These are phyloP conservation scores for Populus pruinosa DNA, from an alignment of 345 rosid species.

Conservation along the genomic window DNA sequence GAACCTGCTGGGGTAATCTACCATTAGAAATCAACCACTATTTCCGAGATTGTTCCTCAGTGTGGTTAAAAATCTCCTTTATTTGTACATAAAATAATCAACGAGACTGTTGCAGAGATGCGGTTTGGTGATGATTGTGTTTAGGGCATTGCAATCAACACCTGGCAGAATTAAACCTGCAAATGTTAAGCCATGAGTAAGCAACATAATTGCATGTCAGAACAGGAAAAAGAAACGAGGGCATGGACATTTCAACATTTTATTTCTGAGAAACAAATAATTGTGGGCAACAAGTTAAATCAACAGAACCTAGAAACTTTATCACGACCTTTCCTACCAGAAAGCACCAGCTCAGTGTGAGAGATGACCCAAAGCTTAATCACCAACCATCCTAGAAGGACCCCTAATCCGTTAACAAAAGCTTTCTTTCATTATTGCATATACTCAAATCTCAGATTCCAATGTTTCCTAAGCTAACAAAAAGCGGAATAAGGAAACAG, in stretches of 20 bases:
- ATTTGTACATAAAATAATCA: conserved; percentile 1
- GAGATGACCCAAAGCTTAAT: background rate
- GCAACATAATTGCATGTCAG: background rate
- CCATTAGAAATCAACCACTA: background rate
- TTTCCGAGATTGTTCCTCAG: background rate
- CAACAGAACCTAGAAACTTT: background rate
- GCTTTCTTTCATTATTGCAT: background rate
- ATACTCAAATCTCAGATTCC: background rate
- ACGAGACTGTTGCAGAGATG: conserved; percentile 12
- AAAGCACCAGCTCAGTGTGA: background rate
- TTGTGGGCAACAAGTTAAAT: background rate
- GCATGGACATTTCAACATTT: background rate
- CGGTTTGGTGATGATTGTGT: background rate
- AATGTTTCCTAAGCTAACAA: background rate
- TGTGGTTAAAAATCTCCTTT: background rate
- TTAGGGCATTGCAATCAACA: conserved; percentile 23
- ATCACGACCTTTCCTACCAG: background rate
- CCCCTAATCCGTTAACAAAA: background rate
- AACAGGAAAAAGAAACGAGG: background rate
- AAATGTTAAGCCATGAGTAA: background rate
- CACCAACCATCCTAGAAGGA: background rate
- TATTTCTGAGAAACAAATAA: background rate
- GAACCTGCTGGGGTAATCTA: background rate
- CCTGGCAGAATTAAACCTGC: conserved; percentile 35
- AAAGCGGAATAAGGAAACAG: background rate